phyloP scores from a whole-genome alignment of 1,139 yeast genomes.

The Blastobotrys elegans region DNA sequence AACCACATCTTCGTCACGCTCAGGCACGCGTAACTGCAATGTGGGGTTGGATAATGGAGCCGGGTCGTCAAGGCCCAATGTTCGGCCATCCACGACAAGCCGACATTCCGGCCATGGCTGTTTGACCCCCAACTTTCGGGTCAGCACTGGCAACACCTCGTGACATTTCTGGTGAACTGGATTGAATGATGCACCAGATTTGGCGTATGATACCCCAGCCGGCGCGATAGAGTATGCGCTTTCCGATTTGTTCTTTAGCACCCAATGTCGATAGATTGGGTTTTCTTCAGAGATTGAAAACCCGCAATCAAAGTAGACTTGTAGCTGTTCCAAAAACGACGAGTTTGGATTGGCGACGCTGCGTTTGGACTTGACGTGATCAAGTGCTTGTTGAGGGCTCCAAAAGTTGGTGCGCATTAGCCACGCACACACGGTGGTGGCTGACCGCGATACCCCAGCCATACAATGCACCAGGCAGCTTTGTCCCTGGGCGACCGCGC shows the following conservation, averaged over 20 bases:
- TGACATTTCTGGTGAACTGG: background rate
- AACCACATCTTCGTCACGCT: background rate
- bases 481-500: constrained; percentile 42
- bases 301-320: constrained; percentile 51
- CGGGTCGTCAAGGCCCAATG: constrained; percentile 5
- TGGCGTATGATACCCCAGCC: background rate
- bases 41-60: background rate
- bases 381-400: constrained; percentile 55
- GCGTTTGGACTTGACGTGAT: constrained; percentile 64
- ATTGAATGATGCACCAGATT: background rate
- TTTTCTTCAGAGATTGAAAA: constrained; percentile 37
- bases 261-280: constrained; percentile 51
- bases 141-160: constrained; percentile 8
- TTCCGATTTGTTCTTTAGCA: constrained; percentile 37
- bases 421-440: constrained; percentile 66
- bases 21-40: background rate
- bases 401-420: constrained; percentile 69
- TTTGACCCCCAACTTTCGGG: constrained; percentile 7
- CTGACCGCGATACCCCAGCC: constrained; percentile 86
- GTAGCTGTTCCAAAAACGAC: constrained; percentile 68
- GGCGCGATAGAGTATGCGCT: constrained; percentile 17
- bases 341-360: constrained; percentile 65
- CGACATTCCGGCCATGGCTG: constrained; percentile 12
- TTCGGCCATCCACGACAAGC: constrained; percentile 13
- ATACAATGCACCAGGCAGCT: constrained; percentile 45